Conservation (phyloP, 2,329 filamentous ascomycete species). For the Ascochyta viciae-villosae region DNA sequence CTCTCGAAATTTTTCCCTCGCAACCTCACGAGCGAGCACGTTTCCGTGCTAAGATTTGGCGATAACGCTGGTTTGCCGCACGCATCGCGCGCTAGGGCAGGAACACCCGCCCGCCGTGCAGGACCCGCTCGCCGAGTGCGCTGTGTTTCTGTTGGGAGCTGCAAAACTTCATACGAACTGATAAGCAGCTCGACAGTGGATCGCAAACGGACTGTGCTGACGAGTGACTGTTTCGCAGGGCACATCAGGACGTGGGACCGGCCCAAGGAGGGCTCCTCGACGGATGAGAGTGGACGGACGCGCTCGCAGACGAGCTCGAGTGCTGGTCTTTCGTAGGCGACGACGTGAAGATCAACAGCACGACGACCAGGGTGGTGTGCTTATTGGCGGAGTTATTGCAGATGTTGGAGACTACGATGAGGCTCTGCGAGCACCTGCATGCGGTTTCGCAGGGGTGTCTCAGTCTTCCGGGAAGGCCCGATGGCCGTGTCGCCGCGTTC, state of each 20-base stretch:
- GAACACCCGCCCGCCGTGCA: conserved; percentile 16
- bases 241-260: conserved; percentile 79
- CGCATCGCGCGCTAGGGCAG: conserved; percentile 15
- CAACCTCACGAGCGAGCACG: conserved; percentile 12
- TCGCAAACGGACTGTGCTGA: conserved; percentile 23
- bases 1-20: conserved; percentile 9
- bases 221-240: conserved; percentile 57
- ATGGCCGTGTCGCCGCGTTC: conserved; percentile 6
- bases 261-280: conserved; percentile 58
- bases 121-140: conserved; percentile 17
- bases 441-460: conserved; percentile 4
- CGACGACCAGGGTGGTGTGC: not conserved
- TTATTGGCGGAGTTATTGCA: conserved; percentile 6
- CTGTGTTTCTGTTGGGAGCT: conserved; percentile 19
- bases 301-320: conserved; percentile 9
- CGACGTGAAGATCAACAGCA: not conserved
- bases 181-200: conserved; percentile 23
- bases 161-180: conserved; percentile 17
- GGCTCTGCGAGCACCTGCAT: conserved; percentile 20
- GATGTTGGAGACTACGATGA: conserved; percentile 12
- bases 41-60: conserved; percentile 9
- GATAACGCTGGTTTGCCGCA: conserved; percentile 15
- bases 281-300: conserved; percentile 41
- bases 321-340: conserved; percentile 6
- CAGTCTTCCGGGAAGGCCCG: conserved; percentile 11